A percentile compares a stretch with the other conserved stretches of the same genome.
phyloP scores from a whole-genome alignment of 345 rosid genomes.

The Hevea brasiliensis region DNA sequence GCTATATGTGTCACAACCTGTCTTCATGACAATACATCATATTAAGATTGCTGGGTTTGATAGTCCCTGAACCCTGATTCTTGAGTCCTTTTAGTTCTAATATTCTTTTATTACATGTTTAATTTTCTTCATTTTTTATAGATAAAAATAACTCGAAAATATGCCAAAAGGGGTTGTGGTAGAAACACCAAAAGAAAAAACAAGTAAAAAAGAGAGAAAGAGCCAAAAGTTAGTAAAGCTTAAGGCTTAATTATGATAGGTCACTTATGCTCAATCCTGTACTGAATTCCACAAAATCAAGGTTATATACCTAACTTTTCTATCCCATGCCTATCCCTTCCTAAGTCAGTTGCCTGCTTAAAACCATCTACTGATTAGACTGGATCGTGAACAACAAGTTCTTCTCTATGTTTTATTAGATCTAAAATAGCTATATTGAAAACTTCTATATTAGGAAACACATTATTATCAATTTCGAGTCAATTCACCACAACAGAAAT shows the following conservation, averaged over 20 bases:
- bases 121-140: background rate
- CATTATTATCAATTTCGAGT: background rate
- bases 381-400: background rate
- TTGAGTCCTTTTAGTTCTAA: background rate
- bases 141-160: background rate
- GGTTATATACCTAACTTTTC: background rate
- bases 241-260: background rate
- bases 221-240: background rate
- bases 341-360: background rate
- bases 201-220: background rate
- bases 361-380: background rate
- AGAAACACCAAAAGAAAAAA: background rate
- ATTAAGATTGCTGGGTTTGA: background rate
- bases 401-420: background rate
- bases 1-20: background rate
- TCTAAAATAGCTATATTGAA: no score
- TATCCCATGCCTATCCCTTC: background rate
- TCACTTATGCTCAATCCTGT: background rate
- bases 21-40: background rate
- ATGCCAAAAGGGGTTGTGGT: background rate
- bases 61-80: background rate
- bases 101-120: background rate
- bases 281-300: background rate
- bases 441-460: no score
- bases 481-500: background rate